These are phyloP conservation scores for Leptomonas seymouri DNA, from an alignment of 208 protist genomes.

Conservation along the genomic window DNA sequence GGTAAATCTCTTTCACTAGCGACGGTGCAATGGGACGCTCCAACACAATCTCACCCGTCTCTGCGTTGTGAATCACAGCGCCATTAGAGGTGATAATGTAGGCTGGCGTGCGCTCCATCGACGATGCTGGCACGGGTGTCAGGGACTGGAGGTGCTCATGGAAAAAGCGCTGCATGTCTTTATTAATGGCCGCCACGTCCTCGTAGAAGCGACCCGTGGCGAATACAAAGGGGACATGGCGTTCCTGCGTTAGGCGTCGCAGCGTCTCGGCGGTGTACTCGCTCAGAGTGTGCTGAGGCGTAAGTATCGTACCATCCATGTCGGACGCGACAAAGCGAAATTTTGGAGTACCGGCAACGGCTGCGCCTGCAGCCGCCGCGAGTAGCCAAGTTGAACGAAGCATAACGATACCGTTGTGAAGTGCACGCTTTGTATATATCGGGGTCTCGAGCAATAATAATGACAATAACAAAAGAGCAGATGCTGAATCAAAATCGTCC, in stretches of 20 bases:
- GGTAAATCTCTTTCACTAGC: slow-evolving; percentile 35
- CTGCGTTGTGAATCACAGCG: slow-evolving; percentile 48
- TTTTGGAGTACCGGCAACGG: background rate
- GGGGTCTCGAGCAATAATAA: too few species aligned
- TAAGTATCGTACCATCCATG: slow-evolving; percentile 64
- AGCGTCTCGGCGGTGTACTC: slow-evolving; percentile 43
- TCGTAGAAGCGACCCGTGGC: slow-evolving; percentile 69
- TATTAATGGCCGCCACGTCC: slow-evolving; percentile 50
- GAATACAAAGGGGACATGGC: slow-evolving; percentile 69
- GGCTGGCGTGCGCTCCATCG: slow-evolving; percentile 11
- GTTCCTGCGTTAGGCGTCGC: slow-evolving; percentile 49
- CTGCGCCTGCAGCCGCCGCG: background rate
- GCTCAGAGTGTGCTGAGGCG: slow-evolving; percentile 41
- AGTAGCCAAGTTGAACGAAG: slow-evolving; percentile 8
- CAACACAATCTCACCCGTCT: slow-evolving; percentile 37
- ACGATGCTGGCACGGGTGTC: slow-evolving; percentile 24
- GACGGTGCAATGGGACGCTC: slow-evolving; percentile 32
- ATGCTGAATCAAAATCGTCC: too few species aligned
- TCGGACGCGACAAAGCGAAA: slow-evolving; percentile 57
- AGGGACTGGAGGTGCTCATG: slow-evolving; percentile 41
- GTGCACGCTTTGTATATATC: too few species aligned
- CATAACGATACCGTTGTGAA: too few species aligned
- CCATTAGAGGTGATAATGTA: slow-evolving; percentile 65
- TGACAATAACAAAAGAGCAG: too few species aligned
- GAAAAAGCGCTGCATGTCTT: slow-evolving; percentile 43